Conservation (phyloP, 306 rosid species). For the Rubus idaeus region DNA sequence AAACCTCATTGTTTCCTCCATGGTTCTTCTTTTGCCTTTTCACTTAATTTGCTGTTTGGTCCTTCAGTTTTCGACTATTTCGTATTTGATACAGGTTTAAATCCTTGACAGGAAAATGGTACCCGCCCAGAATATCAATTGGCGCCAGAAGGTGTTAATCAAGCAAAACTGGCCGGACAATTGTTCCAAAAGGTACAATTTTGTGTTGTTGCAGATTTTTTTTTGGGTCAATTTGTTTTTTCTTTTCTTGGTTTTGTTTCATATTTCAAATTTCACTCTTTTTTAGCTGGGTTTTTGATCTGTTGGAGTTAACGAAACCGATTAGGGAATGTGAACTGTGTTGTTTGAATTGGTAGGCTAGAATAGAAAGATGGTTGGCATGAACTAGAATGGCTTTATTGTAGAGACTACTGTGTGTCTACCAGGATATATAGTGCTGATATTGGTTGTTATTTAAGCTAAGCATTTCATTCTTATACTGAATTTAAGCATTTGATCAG, state of each 20-base stretch:
- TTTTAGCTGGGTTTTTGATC: too few relatives aligned
- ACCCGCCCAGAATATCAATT: constrained; percentile 62
- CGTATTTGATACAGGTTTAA: not conserved
- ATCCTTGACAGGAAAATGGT: constrained; percentile 66
- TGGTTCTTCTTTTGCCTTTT: constrained; percentile 33
- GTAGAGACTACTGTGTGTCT: not conserved
- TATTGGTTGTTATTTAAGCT: not conserved
- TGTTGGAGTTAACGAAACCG: not conserved
- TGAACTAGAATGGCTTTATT: too few relatives aligned
- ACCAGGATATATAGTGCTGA: not conserved
- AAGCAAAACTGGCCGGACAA: constrained; percentile 63
- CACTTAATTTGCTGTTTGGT: not conserved
- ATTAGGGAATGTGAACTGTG: not conserved
- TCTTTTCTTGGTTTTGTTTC: too few relatives aligned
- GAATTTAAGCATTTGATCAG: not conserved
- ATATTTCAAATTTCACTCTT: not conserved
- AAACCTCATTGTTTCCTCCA: constrained; percentile 77
- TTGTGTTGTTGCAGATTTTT: not conserved
- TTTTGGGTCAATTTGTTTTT: too few relatives aligned
- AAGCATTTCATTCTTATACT: not conserved
- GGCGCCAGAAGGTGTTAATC: constrained; percentile 68
- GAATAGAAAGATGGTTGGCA: not conserved
- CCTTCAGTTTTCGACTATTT: not conserved
- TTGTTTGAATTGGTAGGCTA: not conserved
- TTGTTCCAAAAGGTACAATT: constrained; percentile 50